phyloP scores from a whole-genome alignment of 2,329 filamentous ascomycete species.

The Exophiala aquamarina region DNA sequence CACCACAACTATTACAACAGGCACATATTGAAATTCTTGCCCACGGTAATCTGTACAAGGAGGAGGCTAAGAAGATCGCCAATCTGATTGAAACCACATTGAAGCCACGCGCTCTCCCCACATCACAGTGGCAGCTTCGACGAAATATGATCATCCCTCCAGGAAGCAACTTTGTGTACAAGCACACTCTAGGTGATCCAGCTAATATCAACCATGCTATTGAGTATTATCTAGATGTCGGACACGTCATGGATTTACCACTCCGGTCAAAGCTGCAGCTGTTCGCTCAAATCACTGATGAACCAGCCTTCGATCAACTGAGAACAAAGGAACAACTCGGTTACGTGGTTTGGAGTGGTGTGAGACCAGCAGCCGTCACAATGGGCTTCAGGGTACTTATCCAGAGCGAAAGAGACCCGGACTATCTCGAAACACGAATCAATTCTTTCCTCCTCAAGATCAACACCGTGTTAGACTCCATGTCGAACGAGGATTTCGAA shows the following conservation, averaged over 20 bases:
- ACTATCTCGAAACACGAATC: slow-evolving; percentile 83
- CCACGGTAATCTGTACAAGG: slow-evolving; percentile 91
- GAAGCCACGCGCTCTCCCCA: slow-evolving; percentile 70
- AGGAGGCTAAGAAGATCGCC: slow-evolving; percentile 83
- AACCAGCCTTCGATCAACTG: slow-evolving; percentile 91
- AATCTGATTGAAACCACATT: slow-evolving; percentile 77
- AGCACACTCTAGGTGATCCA: slow-evolving; percentile 76
- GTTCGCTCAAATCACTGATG: slow-evolving; percentile 85
- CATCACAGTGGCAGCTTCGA: slow-evolving; percentile 74
- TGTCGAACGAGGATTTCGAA: slow-evolving; percentile 84
- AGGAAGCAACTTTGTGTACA: slow-evolving; percentile 81
- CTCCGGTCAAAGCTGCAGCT: slow-evolving; percentile 76
- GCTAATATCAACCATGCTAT: slow-evolving; percentile 88
- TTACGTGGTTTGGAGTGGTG: slow-evolving; percentile 89
- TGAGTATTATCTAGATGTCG: slow-evolving; percentile 73
- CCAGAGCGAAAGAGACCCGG: slow-evolving; percentile 82
- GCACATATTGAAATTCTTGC: slow-evolving; percentile 84
- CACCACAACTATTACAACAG: slow-evolving; percentile 76
- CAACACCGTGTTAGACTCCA: slow-evolving; percentile 64
- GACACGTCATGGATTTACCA: slow-evolving; percentile 66
- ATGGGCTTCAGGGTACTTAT: slow-evolving; percentile 87
- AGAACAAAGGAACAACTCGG: slow-evolving; percentile 94
- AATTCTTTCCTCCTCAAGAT: slow-evolving; percentile 77
- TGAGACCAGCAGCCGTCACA: slow-evolving; percentile 69
- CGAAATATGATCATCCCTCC: slow-evolving; percentile 75